Evolutionary conservation across 306 rosid species (phyloP), one percentile per base, ranked within the genome.

Genomic region (Canavalia gladiata): DNA sequence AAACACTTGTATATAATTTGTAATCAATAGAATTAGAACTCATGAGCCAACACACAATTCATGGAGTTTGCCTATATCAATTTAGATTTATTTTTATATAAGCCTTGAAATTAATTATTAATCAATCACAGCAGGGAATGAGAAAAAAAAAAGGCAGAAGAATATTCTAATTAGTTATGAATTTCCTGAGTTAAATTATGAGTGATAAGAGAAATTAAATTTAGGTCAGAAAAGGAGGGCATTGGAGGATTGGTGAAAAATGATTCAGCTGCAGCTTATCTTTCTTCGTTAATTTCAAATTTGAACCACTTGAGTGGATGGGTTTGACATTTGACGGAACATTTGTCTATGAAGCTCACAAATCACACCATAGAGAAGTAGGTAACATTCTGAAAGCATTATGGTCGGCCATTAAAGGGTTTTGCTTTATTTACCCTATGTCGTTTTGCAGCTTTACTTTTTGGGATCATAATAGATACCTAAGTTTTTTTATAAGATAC

Each of bases 401-500:
- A 5, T 49, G 81, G 72, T 76, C 63, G 60, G 62, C 81, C 81
- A 62, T 62, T 9, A 9, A 31, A 73, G 9, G 25, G 13, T 6
- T 43, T 25, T 2, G 31, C 2, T 13, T 0, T 64, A 12, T 5
- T 2, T 8, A 8, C 34, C 1, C 5, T 1, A 56, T 58, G 69
- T 57, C 45, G n/a, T 1, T 42, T 4, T 41, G 35, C 42, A 6
- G 12, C 8, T 30, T 41, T 65, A 2, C 6, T 0, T 66, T 42
- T 42, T 8, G 2, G 11, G 8, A 41, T 37, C 4, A 18, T 18
- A 18, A 18, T 18, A 18, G 25, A 18, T 18, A 18, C 25, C 25
- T 18, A 18, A 18, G 25, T 18, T 18, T 18, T 18, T 18, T 18
- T 18, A 18, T 18, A 18, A 18, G 25, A 18, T 18, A 18, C 25